Base-by-base conservation (phyloP, 164 flowering plant genomes). In the Nymphaea thermarum region DNA sequence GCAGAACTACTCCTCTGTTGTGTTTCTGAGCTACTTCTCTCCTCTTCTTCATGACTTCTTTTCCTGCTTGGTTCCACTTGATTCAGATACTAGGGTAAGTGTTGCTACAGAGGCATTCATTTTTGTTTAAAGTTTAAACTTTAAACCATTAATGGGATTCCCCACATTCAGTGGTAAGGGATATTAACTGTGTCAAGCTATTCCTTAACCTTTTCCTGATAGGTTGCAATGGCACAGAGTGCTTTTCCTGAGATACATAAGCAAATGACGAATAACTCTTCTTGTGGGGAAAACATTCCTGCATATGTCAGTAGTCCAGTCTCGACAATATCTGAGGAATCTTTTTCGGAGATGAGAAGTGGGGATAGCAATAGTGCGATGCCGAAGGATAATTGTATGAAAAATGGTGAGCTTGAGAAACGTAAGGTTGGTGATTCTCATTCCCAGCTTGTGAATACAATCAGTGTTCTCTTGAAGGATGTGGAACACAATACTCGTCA, bases 21-120 rank as follows among this genome's bases (percentile, higher is more conserved):
- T 86, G 55, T 92, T 95, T 68, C 99, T 98, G 3, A 73, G 73
- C 77, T 95, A 87, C 78, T 95, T 94, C 77, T 88, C 96, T 6
- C 98, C 98, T 47, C 87, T 95, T 83, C 89, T 95, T 71, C 98
- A 92, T 68, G 83, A 86, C 73, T 90, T 90, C 70, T 92, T 87
- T 80, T 88, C 94, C 67, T 87, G 81, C 77, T 86, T 89, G 87
- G 91, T 83, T 80, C 91, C 96, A 69, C 90, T 85, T 68, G 93
- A 87, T 77, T 84, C 96, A 72, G 99, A 95, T 83, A 84, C 87
- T 64, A 86, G 93, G 96, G 97, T 94, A 83, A 82, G 77, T 43
- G 74, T 10, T 6, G 8, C 2, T n/a, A 61, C 72, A 44, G 2
- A 60, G 12, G 12, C 12, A 47, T 47, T 47, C 12, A 25, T 25